phyloP scores from a whole-genome alignment of 2,329 filamentous ascomycete species.

The Clonostachys solani region DNA sequence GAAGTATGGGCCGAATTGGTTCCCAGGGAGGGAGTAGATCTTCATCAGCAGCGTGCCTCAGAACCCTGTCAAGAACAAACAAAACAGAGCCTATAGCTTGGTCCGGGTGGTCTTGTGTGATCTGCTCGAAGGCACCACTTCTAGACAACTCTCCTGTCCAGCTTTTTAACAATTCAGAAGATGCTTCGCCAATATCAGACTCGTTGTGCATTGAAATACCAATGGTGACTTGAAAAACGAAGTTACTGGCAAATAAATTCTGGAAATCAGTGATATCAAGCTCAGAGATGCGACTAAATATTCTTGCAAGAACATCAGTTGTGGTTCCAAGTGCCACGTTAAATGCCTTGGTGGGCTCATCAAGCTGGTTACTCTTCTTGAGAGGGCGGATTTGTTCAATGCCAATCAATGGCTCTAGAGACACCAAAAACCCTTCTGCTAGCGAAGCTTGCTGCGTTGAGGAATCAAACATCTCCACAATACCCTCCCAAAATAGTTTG shows the following conservation, averaged over 20 bases:
- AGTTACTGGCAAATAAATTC: slow-evolving; percentile 61
- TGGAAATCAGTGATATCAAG: slow-evolving; percentile 68
- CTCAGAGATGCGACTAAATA: slow-evolving; percentile 76
- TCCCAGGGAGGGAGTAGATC: slow-evolving; percentile 38
- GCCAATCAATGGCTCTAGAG: slow-evolving; percentile 65
- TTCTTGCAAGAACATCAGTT: slow-evolving; percentile 59
- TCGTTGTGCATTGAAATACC: slow-evolving; percentile 80
- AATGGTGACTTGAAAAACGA: slow-evolving; percentile 70
- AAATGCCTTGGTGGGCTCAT: slow-evolving; percentile 55
- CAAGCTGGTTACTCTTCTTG: slow-evolving; percentile 36
- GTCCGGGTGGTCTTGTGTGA: slow-evolving; percentile 31
- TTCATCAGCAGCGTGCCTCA: slow-evolving; percentile 5
- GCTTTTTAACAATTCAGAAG: slow-evolving; percentile 77
- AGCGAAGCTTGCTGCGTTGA: slow-evolving; percentile 68
- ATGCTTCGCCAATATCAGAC: slow-evolving; percentile 71
- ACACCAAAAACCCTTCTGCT: slow-evolving; percentile 69
- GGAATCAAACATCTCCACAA: slow-evolving; percentile 70
- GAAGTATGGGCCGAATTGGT: slow-evolving; percentile 52
- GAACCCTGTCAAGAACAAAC: slow-evolving; percentile 26
- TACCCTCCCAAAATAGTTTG: slow-evolving; percentile 27
- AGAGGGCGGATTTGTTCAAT: slow-evolving; percentile 67
- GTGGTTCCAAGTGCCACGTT: slow-evolving; percentile 64
- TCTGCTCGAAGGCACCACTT: slow-evolving; percentile 28
- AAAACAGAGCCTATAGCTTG: slow-evolving; percentile 38
- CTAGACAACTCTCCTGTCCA: slow-evolving; percentile 64